Base-by-base conservation (phyloP, 768 basidiomycete species). In the Phlegmacium glaucopus region DNA sequence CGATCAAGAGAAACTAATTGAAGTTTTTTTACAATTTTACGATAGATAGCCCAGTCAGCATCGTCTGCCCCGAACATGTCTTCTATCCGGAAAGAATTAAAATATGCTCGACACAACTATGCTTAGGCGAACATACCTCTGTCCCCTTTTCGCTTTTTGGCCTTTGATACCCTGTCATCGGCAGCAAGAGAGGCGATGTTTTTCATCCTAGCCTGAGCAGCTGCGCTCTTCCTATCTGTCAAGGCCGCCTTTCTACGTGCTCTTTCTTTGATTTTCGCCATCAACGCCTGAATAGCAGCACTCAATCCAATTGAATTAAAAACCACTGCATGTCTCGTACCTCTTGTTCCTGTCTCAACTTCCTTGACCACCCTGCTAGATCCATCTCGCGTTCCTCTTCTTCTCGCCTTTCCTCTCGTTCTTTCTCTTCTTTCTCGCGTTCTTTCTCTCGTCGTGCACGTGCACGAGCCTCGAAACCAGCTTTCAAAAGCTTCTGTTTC, bases 31-130 rank as follows among this genome's bases (percentile, higher is more conserved):
- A 94, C 94, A 49, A 99, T 94, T 68, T 97, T 94, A 54, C 95
- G 90, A 62, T 98, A 98, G 49, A 98, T 93, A 0, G 87, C 86
- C 94, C 95, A 98, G 61, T 98, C 95, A 6, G 88, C 93, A 60
- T 98, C 94, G 54, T 95, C 86, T 13, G 84, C 85, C 4, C 95
- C 94, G 60, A 98, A 99, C 70, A 74, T 84, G 56, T 98, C 94
- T 72, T 97, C 94, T 87, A 44, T 22, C 22, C 10, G 29, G 37
- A 35, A 43, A 17, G 10, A 16, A 16, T 15, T 8, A 50, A 22
- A 40, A 22, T 8, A 35, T 17, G 10, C 36, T 39, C 17, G 13
- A 10, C 17, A 18, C 52, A 15, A 4, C 27, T 43, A n/a, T n/a
- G n/a, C 4, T 17, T 13, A 13, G 12, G 30, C 7, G 5, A 38